Evolutionary conservation across 208 protist species (phyloP).

Genomic region (Acanthamoeba sp.): DNA sequence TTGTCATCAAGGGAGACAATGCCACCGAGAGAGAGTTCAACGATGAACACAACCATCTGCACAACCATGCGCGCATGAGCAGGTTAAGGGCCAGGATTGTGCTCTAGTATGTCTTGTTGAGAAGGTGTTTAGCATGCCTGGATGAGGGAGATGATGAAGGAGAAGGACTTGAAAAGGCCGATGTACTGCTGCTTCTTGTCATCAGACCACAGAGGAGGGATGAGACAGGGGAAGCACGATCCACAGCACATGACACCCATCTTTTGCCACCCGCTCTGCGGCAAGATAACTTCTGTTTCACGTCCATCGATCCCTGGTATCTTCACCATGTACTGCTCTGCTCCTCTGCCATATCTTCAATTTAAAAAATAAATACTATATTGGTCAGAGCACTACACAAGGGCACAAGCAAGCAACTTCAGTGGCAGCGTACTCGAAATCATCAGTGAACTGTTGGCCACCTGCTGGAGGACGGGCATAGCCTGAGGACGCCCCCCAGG

Average conservation of each 20-base stretch:
- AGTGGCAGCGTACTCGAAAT: background rate
- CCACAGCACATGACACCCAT: slow-evolving; percentile 19
- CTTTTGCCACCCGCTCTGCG: background rate
- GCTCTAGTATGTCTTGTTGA: no score
- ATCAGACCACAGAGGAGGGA: background rate
- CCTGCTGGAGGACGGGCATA: background rate
- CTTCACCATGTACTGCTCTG: slow-evolving; percentile 1
- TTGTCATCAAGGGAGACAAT: background rate
- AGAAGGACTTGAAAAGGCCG: slow-evolving; percentile 23
- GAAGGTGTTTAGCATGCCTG: no score
- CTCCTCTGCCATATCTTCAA: background rate
- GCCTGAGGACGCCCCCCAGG: background rate
- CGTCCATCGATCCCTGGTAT: background rate
- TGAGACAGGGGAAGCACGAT: slow-evolving; percentile 29
- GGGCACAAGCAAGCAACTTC: no score
- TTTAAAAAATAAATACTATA: background rate
- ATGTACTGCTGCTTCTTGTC: slow-evolving; percentile 52
- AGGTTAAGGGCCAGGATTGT: no score
- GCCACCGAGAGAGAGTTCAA: slow-evolving; percentile 25
- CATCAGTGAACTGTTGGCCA: background rate
- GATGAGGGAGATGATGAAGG: slow-evolving; percentile 17
- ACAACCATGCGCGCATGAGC: no score
- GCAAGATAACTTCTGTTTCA: background rate
- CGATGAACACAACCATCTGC: slow-evolving; percentile 41
- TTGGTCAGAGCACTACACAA: no score